These are phyloP conservation scores for Rhinocladiella mackenziei DNA, from an alignment of 2,329 filamentous ascomycete genomes.

Conservation along the genomic window DNA sequence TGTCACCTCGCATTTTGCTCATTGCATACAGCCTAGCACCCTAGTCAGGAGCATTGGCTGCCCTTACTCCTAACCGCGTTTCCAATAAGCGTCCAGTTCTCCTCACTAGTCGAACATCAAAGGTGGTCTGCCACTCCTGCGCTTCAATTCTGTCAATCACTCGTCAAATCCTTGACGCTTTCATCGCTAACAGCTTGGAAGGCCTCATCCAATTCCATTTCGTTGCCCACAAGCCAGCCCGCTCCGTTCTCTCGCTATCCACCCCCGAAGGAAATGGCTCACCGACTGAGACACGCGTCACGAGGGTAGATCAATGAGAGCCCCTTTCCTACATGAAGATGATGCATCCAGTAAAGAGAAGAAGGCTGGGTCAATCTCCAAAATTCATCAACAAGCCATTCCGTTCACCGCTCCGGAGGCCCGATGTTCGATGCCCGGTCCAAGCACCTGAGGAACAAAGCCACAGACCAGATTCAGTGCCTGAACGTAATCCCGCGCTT, in stretches of 20 bases:
- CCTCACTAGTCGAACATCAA: background rate
- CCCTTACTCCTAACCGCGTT: background rate
- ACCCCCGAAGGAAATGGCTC: too few species aligned
- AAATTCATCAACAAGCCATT: constrained; percentile 66
- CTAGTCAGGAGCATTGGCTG: constrained; percentile 18
- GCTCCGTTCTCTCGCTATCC: too few species aligned
- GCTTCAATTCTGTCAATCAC: constrained; percentile 2
- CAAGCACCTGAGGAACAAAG: constrained; percentile 2
- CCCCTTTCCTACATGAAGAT: too few species aligned
- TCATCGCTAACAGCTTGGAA: background rate
- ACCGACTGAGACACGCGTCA: too few species aligned
- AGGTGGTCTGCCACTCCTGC: background rate
- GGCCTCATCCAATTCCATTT: background rate
- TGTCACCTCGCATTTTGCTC: too few species aligned
- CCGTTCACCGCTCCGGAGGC: constrained; percentile 52
- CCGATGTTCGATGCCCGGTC: constrained; percentile 6
- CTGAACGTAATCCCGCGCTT: constrained; percentile 5
- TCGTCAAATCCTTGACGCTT: constrained; percentile 1
- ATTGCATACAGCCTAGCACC: background rate
- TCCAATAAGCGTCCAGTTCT: background rate
- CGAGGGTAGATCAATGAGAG: too few species aligned
- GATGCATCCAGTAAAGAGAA: constrained; percentile 53
- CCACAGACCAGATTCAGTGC: constrained; percentile 1
- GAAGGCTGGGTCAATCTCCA: constrained; percentile 56
- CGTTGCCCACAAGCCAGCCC: too few species aligned